Base-by-base conservation (phyloP, 2,329 filamentous ascomycete genomes). In the Colletotrichum lentis region DNA sequence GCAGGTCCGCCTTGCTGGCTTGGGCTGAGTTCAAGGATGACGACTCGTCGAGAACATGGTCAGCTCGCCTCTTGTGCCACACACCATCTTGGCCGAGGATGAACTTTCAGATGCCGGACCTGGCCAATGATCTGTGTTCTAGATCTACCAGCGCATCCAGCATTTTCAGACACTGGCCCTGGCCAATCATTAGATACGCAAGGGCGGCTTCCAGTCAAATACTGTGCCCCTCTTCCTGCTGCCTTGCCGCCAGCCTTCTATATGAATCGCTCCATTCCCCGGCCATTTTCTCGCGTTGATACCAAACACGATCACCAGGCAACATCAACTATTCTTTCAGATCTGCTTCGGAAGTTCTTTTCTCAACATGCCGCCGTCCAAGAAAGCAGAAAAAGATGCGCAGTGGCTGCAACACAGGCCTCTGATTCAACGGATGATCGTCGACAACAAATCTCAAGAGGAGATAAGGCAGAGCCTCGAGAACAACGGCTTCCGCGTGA, bases 121-220 rank as follows among this genome's bases (percentile, higher is more conserved):
- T 14, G 24, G 3, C 54, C 62, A 64, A 52, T 57, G 12, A 16
- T 16, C 4, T 6, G 24, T 0, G 6, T 4, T 8, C 22, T 18
- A 31, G 5, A 12, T 8, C 11, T 16, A 6, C 60, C 20, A 43
- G 46, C 47, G 14, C 47, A 39, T 5, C 18, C 3, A 1, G 7
- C 4, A 14, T 49, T 10, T 54, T 47, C 54, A 64, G 46, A 54
- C 27, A 64, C 49, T 20, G 64, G 46, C 5, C 14, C 37, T n/a
- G 8, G 11, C 64, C 39, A 67, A 67, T 58, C 20, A 57, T 20
- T 8, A 18, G 8, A 1, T 12, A n/a, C 18, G 10, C 6, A 7
- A 43, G 14, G 37, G 24, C 12, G 7, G 44, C 18, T 4, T 16
- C 18, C 6, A 37, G 27, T 7, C 31, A 2, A 7, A 12, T 16